A percentile compares a stretch with the other conserved stretches of the same genome.
Conservation (phyloP, 2,329 filamentous ascomycete genomes). For the Drechslerella coelobrocha region DNA sequence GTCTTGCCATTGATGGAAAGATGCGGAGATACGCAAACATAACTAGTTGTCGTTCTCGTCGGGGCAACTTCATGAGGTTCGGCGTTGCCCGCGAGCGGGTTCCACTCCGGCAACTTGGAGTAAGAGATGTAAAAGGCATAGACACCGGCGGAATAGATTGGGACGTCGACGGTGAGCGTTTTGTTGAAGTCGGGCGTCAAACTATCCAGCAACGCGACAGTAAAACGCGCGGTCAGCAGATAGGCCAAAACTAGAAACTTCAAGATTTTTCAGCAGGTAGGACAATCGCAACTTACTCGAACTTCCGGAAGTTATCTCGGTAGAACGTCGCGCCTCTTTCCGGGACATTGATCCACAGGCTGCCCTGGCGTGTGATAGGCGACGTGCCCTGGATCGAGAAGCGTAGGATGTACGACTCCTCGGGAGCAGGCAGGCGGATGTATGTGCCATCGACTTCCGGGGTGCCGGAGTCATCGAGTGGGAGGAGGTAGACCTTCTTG, state of each 20-base stretch:
- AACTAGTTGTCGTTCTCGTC: constrained; percentile 78
- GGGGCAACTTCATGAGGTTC: constrained; percentile 60
- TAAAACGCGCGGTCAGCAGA: background rate
- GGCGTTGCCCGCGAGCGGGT: constrained; percentile 64
- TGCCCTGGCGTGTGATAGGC: constrained; percentile 92
- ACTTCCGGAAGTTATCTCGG: constrained; percentile 81
- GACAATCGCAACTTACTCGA: constrained; percentile 77
- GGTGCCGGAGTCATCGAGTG: constrained; percentile 89
- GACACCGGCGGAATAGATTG: constrained; percentile 77
- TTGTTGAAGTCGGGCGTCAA: constrained; percentile 91
- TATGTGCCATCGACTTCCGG: constrained; percentile 88
- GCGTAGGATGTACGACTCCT: constrained; percentile 77
- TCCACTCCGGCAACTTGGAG: constrained; percentile 80
- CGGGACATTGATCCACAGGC: constrained; percentile 95
- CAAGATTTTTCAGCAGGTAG: too few species aligned
- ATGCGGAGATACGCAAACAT: constrained; percentile 89
- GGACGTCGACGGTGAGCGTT: constrained; percentile 86
- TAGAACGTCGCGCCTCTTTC: constrained; percentile 76
- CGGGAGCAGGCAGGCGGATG: constrained; percentile 84
- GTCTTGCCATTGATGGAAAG: constrained; percentile 75
- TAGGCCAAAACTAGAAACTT: background rate
- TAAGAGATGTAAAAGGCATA: constrained; percentile 96
- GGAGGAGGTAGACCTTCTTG: constrained; percentile 78
- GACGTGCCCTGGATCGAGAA: constrained; percentile 94
- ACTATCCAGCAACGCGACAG: constrained; percentile 62